Base-by-base conservation (phyloP, 441 rosid species). In the Bruguiera hainesii region DNA sequence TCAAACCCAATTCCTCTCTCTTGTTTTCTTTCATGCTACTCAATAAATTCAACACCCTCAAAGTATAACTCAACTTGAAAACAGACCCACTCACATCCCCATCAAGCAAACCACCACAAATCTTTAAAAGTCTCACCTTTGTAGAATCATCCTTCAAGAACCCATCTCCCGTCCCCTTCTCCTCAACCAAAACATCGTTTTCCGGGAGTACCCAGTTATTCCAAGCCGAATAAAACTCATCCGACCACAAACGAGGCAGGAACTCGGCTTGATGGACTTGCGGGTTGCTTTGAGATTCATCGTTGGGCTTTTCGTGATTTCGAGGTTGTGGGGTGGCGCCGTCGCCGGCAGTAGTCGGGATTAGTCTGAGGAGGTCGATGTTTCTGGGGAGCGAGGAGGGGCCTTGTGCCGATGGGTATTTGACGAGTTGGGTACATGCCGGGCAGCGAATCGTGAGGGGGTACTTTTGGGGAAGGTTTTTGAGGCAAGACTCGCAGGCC, bases 301-400 rank as follows among this genome's bases (percentile, higher is more conserved):
- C 16, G 6, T 30, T 25, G 69, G 76, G 65, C 21, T 73, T 73
- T 19, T 8, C 21, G 69, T 76, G 63, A 31, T 30, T 51, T 30
- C 21, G 60, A n/a, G 39, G 31, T 9, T 61, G 58, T 1, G 74
- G 6, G 74, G 73, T 2, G 15, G n/a, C 7, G 21, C 28, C 29
- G 18, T 23, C 9, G 5, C 23, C 58, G 5, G 48, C 15, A 8
- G 15, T 13, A 1, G 18, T 42, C 18, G 89, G 76, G 70, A 85
- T 61, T 1, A 89, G 67, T 56, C 96, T 82, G 61, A 94, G 93
- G 51, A 91, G 95, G 65, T 94, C 98, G 76, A 94, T 89, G 81
- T 94, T 94, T 75, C 88, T 94, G 75, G 97, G 97, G 65, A 94
- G 91, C 64, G 77, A 70, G 28, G 89, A 66, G 60, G 97, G 96